A percentile compares a stretch with the other conserved stretches of the same genome.
phyloP scores from a whole-genome alignment of 441 rosid species.

The Omphalea diandra region DNA sequence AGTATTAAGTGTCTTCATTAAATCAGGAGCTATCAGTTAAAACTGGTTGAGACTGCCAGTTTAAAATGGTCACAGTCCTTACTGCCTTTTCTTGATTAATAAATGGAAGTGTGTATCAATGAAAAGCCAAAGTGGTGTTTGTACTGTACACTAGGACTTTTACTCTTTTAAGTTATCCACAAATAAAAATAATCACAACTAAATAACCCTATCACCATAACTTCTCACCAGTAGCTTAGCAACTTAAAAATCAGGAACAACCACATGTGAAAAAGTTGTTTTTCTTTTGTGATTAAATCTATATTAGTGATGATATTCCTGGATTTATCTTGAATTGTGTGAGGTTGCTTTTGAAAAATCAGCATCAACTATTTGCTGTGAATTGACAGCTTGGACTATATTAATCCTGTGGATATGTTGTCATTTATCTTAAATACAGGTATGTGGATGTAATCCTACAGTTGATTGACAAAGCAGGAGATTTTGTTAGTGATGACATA shows the following conservation, averaged over 20 bases:
- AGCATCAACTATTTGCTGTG: too few species aligned
- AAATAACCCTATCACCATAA: background rate
- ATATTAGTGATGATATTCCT: background rate
- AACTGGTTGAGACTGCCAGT: slow-evolving; percentile 6
- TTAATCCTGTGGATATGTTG: background rate
- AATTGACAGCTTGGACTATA: background rate
- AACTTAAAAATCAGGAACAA: background rate
- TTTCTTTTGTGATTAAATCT: background rate
- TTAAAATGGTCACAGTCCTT: background rate
- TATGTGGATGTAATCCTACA: slow-evolving; percentile 99
- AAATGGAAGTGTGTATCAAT: background rate
- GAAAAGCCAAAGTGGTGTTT: background rate
- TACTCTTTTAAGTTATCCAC: too few species aligned
- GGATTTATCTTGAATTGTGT: background rate
- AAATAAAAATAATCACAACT: background rate
- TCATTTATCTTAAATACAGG: slow-evolving; percentile 43
- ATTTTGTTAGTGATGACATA: slow-evolving; percentile 98
- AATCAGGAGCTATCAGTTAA: background rate
- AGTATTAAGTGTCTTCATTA: background rate
- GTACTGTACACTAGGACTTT: background rate
- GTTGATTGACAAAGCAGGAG: slow-evolving; percentile 99
- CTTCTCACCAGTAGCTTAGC: background rate
- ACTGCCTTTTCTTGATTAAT: background rate
- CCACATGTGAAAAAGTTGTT: background rate
- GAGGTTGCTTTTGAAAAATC: slow-evolving; percentile 6